These are phyloP conservation scores for Phytopythium kandeliae DNA, from an alignment of 352 stramenopile genomes.

Conservation along the genomic window DNA sequence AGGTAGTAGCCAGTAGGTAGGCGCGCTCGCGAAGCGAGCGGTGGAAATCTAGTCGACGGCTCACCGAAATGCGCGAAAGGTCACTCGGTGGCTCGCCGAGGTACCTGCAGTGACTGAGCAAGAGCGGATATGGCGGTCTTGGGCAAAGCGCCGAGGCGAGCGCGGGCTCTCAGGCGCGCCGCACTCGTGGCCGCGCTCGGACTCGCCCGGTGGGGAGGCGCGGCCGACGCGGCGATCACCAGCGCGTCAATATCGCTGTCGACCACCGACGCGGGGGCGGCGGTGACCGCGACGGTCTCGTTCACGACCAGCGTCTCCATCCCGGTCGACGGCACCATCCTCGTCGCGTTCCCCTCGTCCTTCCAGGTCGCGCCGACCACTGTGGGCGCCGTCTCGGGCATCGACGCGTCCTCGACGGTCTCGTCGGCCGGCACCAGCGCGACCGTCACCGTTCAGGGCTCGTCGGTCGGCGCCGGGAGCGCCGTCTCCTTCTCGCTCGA, in stretches of 20 bases:
- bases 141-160: too few species aligned
- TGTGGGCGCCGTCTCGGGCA: constrained; percentile 14
- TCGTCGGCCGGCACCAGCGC: constrained; percentile 18
- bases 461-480: constrained; percentile 12
- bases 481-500: constrained; percentile 42
- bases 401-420: constrained; percentile 23
- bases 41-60: too few species aligned
- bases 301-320: constrained; percentile 29
- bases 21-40: too few species aligned
- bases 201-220: background rate
- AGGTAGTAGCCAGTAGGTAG: too few species aligned
- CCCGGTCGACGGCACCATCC: constrained; percentile 37
- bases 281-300: constrained; percentile 18
- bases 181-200: too few species aligned
- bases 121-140: too few species aligned
- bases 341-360: constrained; percentile 39
- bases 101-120: too few species aligned
- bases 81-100: too few species aligned
- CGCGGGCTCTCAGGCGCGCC: too few species aligned
- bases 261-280: constrained; percentile 24
- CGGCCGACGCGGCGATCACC: constrained; percentile 24
- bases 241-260: constrained; percentile 20
- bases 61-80: too few species aligned
- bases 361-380: constrained; percentile 35
- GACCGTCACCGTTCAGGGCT: constrained; percentile 28